Evolutionary conservation across 208 protist genomes (phyloP).

Genomic region (Dictyostelium gargantuum): DNA sequence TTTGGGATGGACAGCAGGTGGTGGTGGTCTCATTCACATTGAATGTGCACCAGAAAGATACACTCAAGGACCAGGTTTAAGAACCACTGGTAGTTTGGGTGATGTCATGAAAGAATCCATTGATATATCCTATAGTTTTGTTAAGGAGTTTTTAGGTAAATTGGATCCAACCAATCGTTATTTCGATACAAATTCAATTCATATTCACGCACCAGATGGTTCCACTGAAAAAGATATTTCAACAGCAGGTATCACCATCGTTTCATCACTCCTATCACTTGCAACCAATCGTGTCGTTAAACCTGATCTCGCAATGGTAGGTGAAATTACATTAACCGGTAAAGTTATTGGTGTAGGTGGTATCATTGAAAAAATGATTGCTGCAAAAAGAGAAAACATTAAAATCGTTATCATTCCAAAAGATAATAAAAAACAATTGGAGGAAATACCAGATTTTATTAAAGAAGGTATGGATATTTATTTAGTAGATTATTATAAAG

Average conservation of each 20-base stretch:
- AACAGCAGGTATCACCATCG: constrained; percentile 87
- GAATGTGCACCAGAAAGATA: constrained; percentile 70
- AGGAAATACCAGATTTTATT: constrained; percentile 84
- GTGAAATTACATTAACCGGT: constrained; percentile 83
- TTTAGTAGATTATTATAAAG: constrained; percentile 76
- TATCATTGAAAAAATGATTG: constrained; percentile 88
- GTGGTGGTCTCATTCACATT: constrained; percentile 82
- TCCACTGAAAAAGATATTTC: constrained; percentile 86
- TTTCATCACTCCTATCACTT: constrained; percentile 87
- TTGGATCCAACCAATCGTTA: constrained; percentile 18
- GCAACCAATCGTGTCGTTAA: constrained; percentile 78
- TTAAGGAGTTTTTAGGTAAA: constrained; percentile 73
- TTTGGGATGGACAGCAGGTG: constrained; percentile 88
- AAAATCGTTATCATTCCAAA: constrained; percentile 84
- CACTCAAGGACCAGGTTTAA: not conserved
- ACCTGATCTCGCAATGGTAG: constrained; percentile 89
- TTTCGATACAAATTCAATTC: constrained; percentile 66
- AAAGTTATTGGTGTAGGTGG: constrained; percentile 87
- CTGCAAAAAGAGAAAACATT: constrained; percentile 73
- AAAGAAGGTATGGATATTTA: constrained; percentile 74
- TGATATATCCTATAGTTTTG: constrained; percentile 85
- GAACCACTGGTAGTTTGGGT: constrained; percentile 83
- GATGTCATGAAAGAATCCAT: constrained; percentile 90
- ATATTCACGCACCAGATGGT: constrained; percentile 89
- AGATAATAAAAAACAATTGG: constrained; percentile 86